Conservation (phyloP, 768 basidiomycete genomes). For the Lentinula sp. region DNA sequence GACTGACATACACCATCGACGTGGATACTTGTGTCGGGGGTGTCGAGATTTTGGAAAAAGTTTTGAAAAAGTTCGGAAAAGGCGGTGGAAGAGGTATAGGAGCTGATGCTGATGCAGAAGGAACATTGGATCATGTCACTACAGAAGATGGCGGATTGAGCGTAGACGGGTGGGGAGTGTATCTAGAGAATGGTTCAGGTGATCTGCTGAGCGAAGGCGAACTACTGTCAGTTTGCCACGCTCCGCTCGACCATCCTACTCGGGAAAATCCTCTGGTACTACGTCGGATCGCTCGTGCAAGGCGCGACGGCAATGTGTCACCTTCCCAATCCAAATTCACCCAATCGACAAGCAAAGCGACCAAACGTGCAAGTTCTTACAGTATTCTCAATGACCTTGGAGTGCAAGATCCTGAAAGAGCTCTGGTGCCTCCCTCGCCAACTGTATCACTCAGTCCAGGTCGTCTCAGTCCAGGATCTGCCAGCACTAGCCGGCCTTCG, state of each 20-base stretch:
- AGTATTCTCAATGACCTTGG: constrained; percentile 93
- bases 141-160: constrained; percentile 70
- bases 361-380: constrained; percentile 91
- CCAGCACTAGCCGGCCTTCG: constrained; percentile 43
- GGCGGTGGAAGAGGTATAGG: constrained; percentile 29
- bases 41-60: constrained; percentile 82
- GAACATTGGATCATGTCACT: constrained; percentile 47
- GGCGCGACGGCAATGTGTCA: constrained; percentile 33
- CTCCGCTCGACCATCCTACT: constrained; percentile 68
- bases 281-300: constrained; percentile 44
- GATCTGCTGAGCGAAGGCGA: constrained; percentile 77
- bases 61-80: constrained; percentile 87
- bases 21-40: constrained; percentile 77
- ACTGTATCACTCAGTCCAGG: constrained; percentile 17
- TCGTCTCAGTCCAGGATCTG: constrained; percentile 19
- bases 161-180: constrained; percentile 90
- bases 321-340: constrained; percentile 21
- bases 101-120: constrained; percentile 26
- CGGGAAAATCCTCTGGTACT: constrained; percentile 78
- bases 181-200: constrained; percentile 59
- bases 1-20: constrained; percentile 71
- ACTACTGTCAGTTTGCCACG: constrained; percentile 77
- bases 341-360: constrained; percentile 41
- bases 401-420: constrained; percentile 70
- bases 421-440: constrained; percentile 56